A percentile compares a stretch with the other conserved stretches of the same genome.
Conservation (phyloP, 345 rosid genomes). For the Alliaria petiolata region DNA sequence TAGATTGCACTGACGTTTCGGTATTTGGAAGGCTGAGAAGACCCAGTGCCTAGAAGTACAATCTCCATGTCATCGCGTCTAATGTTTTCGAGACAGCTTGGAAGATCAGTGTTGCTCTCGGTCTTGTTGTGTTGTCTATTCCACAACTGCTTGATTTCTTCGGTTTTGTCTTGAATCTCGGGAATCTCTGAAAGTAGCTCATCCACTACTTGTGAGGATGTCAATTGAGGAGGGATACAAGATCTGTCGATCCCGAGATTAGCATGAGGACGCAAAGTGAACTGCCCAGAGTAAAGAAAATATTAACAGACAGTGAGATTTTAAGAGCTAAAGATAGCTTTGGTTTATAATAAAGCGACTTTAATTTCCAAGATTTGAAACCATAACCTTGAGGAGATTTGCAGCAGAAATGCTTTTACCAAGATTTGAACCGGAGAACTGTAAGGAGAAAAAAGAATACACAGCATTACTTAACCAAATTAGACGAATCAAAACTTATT, state of each 20-base stretch:
- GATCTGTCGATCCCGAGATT: slow-evolving; percentile 78
- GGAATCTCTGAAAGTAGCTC: slow-evolving; percentile 73
- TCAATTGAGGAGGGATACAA: slow-evolving; percentile 43
- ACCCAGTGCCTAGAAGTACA: slow-evolving; percentile 90
- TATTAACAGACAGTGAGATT: neutral
- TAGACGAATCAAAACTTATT: neutral
- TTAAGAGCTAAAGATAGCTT: too few species aligned
- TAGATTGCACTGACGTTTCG: slow-evolving; percentile 78
- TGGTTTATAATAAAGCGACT: neutral
- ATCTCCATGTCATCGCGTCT: slow-evolving; percentile 88
- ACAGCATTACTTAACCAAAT: neutral
- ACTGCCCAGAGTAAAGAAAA: slow-evolving; percentile 40
- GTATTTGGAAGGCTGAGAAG: slow-evolving; percentile 97
- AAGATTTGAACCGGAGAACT: slow-evolving; percentile 40
- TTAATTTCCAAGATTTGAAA: neutral
- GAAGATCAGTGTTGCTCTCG: slow-evolving; percentile 51
- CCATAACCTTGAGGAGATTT: slow-evolving; percentile 95
- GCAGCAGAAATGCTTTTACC: slow-evolving; percentile 58
- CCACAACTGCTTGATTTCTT: slow-evolving; percentile 55
- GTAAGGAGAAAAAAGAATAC: slow-evolving; percentile 20
- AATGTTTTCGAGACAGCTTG: slow-evolving; percentile 67
- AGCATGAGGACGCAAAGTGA: slow-evolving; percentile 85
- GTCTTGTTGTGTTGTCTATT: slow-evolving; percentile 29
- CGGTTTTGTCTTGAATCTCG: slow-evolving; percentile 59
- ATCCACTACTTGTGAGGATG: slow-evolving; percentile 48